Evolutionary conservation across 1,139 yeast genomes (phyloP).

Genomic region (Debaryomyces sp.): DNA sequence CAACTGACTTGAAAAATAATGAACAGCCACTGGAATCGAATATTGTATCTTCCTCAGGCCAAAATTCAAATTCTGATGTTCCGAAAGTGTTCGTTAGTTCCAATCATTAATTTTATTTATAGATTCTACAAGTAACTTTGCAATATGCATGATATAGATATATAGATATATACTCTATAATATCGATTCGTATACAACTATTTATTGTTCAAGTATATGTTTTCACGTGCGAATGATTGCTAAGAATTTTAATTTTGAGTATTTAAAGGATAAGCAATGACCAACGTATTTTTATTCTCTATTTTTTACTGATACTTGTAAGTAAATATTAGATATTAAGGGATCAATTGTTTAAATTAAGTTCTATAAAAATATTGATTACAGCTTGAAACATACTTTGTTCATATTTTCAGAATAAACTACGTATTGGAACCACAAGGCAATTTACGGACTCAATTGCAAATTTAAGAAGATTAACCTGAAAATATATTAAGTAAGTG

Average conservation of each 20-base stretch:
- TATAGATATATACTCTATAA: background rate
- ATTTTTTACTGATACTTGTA: background rate
- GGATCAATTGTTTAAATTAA: background rate
- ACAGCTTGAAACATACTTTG: background rate
- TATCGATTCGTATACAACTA: background rate
- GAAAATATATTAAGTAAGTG: background rate
- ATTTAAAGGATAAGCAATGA: constrained; percentile 8
- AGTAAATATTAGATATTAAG: background rate
- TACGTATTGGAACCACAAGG: background rate
- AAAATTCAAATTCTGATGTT: constrained; percentile 5
- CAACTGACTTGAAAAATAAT: constrained; percentile 1
- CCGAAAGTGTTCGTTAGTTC: constrained; percentile 14
- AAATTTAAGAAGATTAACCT: constrained; percentile 23
- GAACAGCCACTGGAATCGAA: background rate
- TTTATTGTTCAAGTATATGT: background rate
- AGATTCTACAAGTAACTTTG: background rate
- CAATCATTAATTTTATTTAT: constrained; percentile 12
- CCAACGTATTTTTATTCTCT: background rate
- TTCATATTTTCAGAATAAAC: background rate
- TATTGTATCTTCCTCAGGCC: constrained; percentile 1
- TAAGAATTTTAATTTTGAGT: background rate
- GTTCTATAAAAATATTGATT: background rate
- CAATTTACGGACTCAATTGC: background rate
- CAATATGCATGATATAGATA: constrained; percentile 3
- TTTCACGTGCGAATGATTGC: background rate